A percentile compares a stretch with the other conserved stretches of the same genome.
phyloP scores from a whole-genome alignment of 1,284 basidiomycete genomes.

The Agroathelia rolfsii region DNA sequence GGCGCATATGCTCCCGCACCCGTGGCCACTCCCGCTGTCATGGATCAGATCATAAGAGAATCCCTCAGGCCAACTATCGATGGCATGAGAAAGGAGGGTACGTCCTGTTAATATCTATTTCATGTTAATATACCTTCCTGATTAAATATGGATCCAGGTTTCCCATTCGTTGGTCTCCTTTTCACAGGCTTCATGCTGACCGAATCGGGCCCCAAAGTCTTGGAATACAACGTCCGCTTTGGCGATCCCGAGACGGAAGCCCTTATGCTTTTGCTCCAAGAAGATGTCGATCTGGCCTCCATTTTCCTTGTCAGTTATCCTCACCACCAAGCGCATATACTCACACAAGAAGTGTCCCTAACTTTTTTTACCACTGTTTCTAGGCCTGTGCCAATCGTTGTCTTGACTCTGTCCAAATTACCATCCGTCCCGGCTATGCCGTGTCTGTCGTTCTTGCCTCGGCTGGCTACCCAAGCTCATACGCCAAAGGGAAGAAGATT shows the following conservation, averaged over 20 bases:
- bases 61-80: constrained; percentile 82
- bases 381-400: constrained; percentile 86
- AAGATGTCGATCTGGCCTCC: constrained; percentile 76
- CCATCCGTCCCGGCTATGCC: constrained; percentile 65
- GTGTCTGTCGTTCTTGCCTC: constrained; percentile 93
- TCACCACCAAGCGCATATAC: no score
- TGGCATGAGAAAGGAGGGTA: constrained; percentile 93
- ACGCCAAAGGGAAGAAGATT: constrained; percentile 78
- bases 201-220: constrained; percentile 79
- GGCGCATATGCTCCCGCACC: constrained; percentile 95
- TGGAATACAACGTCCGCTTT: constrained; percentile 98
- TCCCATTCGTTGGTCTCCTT: constrained; percentile 91
- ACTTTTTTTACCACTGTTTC: constrained; percentile 6
- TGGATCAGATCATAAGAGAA: constrained; percentile 72
- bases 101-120: constrained; percentile 13
- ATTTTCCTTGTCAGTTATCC: constrained; percentile 60
- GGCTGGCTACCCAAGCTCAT: constrained; percentile 85
- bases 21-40: constrained; percentile 73
- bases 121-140: constrained; percentile 7
- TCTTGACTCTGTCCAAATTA: constrained; percentile 79
- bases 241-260: constrained; percentile 98
- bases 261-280: constrained; percentile 73
- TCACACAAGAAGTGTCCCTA: constrained; percentile 6
- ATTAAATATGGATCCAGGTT: constrained; percentile 46
- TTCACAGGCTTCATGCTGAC: constrained; percentile 98